phyloP scores from a whole-genome alignment of 2,329 filamentous ascomycete genomes.

The Exophiala spinifera region DNA sequence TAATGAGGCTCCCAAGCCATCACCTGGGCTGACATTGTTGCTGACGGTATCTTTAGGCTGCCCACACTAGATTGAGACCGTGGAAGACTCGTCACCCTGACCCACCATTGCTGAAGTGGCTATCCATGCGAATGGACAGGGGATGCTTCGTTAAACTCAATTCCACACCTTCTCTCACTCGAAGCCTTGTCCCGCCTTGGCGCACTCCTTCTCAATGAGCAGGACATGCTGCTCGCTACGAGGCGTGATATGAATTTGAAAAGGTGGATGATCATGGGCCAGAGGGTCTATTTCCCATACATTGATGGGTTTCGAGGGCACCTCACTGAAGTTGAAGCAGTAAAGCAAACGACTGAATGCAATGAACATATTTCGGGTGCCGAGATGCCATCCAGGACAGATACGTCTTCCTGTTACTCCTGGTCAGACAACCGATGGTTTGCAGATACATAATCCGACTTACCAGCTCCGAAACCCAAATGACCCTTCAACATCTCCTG shows the following conservation, averaged over 20 bases:
- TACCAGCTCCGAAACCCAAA: conserved; percentile 19
- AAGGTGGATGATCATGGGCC: conserved; percentile 22
- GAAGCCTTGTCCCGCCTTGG: neutral
- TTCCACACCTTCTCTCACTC: neutral
- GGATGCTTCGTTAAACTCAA: no score
- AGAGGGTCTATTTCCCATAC: conserved; percentile 9
- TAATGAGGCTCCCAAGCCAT: no score
- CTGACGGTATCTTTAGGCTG: no score
- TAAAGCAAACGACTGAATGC: conserved; percentile 31
- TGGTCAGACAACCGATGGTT: neutral
- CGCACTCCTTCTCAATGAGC: conserved; percentile 21
- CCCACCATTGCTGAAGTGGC: no score
- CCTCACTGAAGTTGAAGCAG: conserved; percentile 31
- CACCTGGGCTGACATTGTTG: no score
- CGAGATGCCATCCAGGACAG: conserved; percentile 36
- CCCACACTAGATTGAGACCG: no score
- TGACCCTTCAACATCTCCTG: conserved; percentile 30
- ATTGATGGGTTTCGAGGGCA: conserved; percentile 7
- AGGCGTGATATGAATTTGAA: conserved; percentile 28
- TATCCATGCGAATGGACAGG: no score
- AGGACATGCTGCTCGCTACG: conserved; percentile 24
- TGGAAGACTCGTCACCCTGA: no score
- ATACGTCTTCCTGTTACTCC: conserved; percentile 29
- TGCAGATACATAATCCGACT: neutral
- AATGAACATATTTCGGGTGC: conserved; percentile 31